These are phyloP conservation scores for Aspergillus costaricaensis DNA, from an alignment of 2,329 filamentous ascomycete genomes.

Conservation along the genomic window DNA sequence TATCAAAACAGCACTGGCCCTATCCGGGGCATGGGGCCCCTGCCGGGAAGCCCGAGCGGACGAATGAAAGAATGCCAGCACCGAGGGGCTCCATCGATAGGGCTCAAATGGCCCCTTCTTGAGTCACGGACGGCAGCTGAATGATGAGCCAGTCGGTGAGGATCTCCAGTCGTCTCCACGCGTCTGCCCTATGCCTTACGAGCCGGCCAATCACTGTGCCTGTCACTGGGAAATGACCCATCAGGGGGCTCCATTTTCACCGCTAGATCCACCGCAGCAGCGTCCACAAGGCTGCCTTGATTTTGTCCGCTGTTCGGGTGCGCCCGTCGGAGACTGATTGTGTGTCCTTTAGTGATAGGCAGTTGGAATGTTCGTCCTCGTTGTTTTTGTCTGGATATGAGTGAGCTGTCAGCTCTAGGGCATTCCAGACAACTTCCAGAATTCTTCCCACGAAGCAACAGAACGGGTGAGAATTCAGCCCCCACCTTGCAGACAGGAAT, in stretches of 20 bases:
- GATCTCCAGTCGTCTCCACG: constrained; percentile 7
- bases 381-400: background rate
- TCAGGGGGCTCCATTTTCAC: constrained; percentile 21
- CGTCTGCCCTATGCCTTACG: constrained; percentile 15
- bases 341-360: background rate
- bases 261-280: constrained; percentile 21
- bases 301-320: background rate
- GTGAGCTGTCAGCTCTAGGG: background rate
- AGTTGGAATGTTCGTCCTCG: background rate
- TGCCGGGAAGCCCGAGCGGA: constrained; percentile 7
- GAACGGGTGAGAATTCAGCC: background rate
- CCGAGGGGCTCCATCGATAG: constrained; percentile 25
- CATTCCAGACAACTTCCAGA: background rate
- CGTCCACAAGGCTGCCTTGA: background rate
- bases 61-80: constrained; percentile 24
- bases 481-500: background rate
- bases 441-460: background rate
- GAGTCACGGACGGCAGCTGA: constrained; percentile 6
- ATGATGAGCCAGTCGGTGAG: constrained; percentile 14
- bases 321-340: background rate
- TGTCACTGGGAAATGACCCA: background rate
- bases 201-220: background rate
- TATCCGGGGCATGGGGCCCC: constrained; percentile 1
- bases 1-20: constrained; percentile 1
- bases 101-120: constrained; percentile 1